phyloP scores from a whole-genome alignment of 202 grass and related monocot genomes.

The Sporobolus alterniflorus region DNA sequence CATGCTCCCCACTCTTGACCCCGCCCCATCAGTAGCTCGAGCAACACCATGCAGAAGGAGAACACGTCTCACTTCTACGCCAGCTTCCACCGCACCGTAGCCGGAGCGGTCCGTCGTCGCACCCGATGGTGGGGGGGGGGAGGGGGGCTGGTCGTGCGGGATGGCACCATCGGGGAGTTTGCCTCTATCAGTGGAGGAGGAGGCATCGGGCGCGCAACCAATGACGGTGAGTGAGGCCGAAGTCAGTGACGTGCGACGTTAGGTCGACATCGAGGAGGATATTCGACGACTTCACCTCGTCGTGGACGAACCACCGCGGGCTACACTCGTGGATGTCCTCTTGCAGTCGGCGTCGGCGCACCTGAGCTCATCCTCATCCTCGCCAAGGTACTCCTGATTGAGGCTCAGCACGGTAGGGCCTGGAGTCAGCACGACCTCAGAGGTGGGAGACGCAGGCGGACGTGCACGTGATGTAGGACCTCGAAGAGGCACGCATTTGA shows the following conservation, averaged over 20 bases:
- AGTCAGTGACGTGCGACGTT: slow-evolving; percentile 68
- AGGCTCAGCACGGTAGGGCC: too few relatives aligned
- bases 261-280: slow-evolving; percentile 76
- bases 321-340: slow-evolving; percentile 90
- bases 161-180: slow-evolving; percentile 47
- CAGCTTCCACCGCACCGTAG: too few relatives aligned
- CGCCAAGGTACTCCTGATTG: too few relatives aligned
- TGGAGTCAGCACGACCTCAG: too few relatives aligned
- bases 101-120: neutral
- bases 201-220: slow-evolving; percentile 39
- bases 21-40: slow-evolving; percentile 82
- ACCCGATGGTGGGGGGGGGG: neutral
- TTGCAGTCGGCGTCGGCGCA: too few relatives aligned
- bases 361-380: too few relatives aligned
- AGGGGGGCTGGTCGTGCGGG: slow-evolving; percentile 46
- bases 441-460: too few relatives aligned
- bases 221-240: slow-evolving; percentile 68
- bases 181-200: neutral
- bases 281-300: slow-evolving; percentile 90
- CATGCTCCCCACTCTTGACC: slow-evolving; percentile 53
- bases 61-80: slow-evolving; percentile 83
- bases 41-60: slow-evolving; percentile 70
- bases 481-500: too few relatives aligned
- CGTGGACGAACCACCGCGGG: slow-evolving; percentile 73
- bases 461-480: too few relatives aligned